Evolutionary conservation across 306 rosid species (phyloP), one percentile per base, ranked within the genome.

Genomic region (Sindora glabra): DNA sequence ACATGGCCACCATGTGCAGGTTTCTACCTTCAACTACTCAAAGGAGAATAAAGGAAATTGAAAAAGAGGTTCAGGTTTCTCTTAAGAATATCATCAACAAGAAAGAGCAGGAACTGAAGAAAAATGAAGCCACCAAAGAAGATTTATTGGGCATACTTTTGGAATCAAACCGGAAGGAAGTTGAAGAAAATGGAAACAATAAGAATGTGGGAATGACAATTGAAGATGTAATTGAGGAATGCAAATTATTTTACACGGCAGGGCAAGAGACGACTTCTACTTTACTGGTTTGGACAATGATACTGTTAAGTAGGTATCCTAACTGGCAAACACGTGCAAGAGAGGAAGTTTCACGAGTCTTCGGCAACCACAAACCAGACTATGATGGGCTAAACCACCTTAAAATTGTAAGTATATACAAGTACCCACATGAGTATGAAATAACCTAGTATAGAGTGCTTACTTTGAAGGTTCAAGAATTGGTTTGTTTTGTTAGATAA

Each of bases 271-370:
- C 82, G 36, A 80, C 82, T 16, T 45, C 90, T 0, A 33, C 12
- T 10, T 25, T 84, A 26, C 60, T 74, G 3, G 77, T 64, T 60
- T 83, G 81, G 86, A 68, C 83, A 4, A 29, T 80, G 73, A 39
- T 84, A 5, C 11, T 77, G 9, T 51, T 69, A 4, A 50, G 78
- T 15, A 57, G 37, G 13, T 23, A 71, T 21, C 82, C 65, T 6
- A 25, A 66, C 12, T 84, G 90, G 90, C 90, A 84, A 66, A 69
- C 17, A 4, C 68, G 69, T 5, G 84, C 84, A 23, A 74, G 84
- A 54, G 64, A 71, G 13, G 83, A 83, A 57, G 72, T 83, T 8
- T 5, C 67, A 3, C 63, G 75, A 30, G 68, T 71, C 7, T 79
- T 83, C 39, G 77, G 83, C 3, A 23, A 55, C 8, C 65, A 53